Evolutionary conservation across 805 yeast genomes (phyloP).

Genomic region (Naumovozyma castellii): DNA sequence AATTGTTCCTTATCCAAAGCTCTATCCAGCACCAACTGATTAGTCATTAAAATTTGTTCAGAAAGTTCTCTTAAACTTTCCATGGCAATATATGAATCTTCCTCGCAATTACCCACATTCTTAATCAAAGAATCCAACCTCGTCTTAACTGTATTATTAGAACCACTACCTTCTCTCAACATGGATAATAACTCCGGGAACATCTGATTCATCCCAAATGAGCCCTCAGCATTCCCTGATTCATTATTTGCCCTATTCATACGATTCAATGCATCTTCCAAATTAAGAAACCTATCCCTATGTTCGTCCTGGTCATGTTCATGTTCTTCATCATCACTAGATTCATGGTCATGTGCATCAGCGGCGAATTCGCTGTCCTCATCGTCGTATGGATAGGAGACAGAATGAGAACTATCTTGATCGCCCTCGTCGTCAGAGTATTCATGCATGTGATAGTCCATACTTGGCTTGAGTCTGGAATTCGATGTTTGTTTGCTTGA

Average conservation of each 20-base stretch:
- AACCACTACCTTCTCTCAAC: conserved; percentile 20
- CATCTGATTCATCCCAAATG: conserved; percentile 23
- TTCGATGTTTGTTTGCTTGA: too few relatives aligned
- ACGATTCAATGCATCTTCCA: not conserved
- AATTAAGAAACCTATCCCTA: not conserved
- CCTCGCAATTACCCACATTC: conserved; percentile 27
- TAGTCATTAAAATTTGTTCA: conserved; percentile 60
- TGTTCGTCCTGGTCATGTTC: conserved; percentile 17
- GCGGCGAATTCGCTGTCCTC: conserved; percentile 6
- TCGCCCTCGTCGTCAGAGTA: not conserved
- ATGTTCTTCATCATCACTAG: conserved; percentile 19
- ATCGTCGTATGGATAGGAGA: conserved; percentile 3
- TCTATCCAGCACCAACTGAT: conserved; percentile 51
- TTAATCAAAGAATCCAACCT: conserved; percentile 21
- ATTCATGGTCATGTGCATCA: conserved; percentile 17
- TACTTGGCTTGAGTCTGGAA: too few relatives aligned
- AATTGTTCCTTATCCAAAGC: conserved; percentile 51
- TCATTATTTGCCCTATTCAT: not conserved
- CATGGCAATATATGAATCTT: conserved; percentile 51
- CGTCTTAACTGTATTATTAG: conserved; percentile 10
- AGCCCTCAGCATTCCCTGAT: not conserved
- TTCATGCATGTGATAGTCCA: not conserved
- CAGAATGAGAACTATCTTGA: not conserved
- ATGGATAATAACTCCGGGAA: conserved; percentile 34
- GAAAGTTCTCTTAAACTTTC: conserved; percentile 60